A percentile compares a stretch with the other conserved stretches of the same genome.
Evolutionary conservation across 139 green algal genomes (phyloP).

Genomic region (Picochlorum costavermella): DNA sequence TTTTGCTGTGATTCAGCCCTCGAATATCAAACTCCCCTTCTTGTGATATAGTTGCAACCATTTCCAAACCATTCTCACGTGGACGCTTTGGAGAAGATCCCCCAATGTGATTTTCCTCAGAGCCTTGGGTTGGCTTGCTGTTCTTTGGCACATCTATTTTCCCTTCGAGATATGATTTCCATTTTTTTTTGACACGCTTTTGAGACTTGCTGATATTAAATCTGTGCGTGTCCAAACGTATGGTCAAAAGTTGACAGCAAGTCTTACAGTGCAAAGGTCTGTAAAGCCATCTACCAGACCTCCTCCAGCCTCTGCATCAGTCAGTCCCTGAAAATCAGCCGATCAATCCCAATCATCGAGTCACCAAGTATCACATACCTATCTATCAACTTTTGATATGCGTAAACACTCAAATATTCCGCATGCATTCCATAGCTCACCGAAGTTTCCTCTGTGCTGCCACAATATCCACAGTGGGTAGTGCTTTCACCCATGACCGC

Average conservation of each 20-base stretch:
- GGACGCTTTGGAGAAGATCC: too few species aligned
- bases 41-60: too few species aligned
- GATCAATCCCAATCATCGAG: too few species aligned
- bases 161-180: conserved; percentile 25
- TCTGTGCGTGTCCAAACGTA: conserved; percentile 35
- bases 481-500: conserved; percentile 17
- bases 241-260: conserved; percentile 44
- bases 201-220: conserved; percentile 33
- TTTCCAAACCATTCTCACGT: background rate
- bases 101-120: too few species aligned
- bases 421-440: conserved; percentile 32
- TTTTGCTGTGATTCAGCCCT: too few species aligned
- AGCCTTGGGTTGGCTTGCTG: too few species aligned
- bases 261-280: conserved; percentile 22
- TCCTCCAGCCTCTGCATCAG: conserved; percentile 29
- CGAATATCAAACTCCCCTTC: too few species aligned
- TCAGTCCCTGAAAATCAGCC: too few species aligned
- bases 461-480: conserved; percentile 30
- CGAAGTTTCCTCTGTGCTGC: conserved; percentile 6
- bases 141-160: too few species aligned
- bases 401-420: conserved; percentile 12
- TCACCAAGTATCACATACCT: background rate
- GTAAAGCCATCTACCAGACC: conserved; percentile 41
- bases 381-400: conserved; percentile 31
- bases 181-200: conserved; percentile 15